phyloP scores from a whole-genome alignment of 148 eudicot species.

The Diospyros lotus region DNA sequence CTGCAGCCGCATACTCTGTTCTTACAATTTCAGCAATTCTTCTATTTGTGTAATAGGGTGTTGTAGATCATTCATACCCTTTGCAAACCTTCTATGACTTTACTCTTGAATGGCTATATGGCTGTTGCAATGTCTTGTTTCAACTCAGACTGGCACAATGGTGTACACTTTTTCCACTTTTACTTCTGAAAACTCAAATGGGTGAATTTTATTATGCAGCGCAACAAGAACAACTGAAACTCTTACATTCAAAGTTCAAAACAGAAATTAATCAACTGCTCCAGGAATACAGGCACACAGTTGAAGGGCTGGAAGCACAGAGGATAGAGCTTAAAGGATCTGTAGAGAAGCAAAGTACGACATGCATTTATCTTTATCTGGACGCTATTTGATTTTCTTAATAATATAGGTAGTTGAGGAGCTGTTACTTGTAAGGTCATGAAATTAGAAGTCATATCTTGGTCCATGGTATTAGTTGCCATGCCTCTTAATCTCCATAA shows the following conservation, averaged over 20 bases:
- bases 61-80: neutral
- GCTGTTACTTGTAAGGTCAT: neutral
- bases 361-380: conserved; percentile 2
- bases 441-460: neutral
- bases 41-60: neutral
- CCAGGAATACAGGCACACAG: conserved; percentile 48
- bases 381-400: neutral
- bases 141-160: neutral
- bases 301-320: conserved; percentile 65
- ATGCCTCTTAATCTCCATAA: neutral
- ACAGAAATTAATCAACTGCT: conserved; percentile 58
- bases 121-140: neutral
- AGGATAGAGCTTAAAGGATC: conserved; percentile 51
- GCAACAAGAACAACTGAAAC: conserved; percentile 59
- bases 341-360: conserved; percentile 65
- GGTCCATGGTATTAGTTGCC: neutral
- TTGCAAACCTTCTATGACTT: neutral
- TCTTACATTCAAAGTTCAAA: conserved; percentile 59
- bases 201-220: conserved; percentile 34
- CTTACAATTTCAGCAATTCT: neutral
- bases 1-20: neutral
- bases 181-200: neutral
- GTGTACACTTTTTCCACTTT: neutral
- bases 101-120: neutral
- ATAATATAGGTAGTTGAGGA: neutral